Evolutionary conservation across 495 filamentous ascomycete genomes (phyloP), one percentile per base, ranked within the genome.

Genomic region (Penicillium coffeae): DNA sequence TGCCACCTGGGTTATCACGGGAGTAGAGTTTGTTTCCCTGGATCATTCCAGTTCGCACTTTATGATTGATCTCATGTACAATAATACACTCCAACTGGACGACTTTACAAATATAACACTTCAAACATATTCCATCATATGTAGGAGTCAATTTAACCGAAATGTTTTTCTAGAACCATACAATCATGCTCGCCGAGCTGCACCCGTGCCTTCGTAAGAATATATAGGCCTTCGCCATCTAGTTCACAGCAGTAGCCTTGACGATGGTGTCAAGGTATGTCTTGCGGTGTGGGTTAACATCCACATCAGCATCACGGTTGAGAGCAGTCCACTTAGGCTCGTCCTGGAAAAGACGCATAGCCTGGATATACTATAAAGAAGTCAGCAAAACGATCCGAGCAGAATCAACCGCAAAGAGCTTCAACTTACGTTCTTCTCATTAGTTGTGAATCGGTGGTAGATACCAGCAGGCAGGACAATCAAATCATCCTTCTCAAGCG

Each of bases 311-410:
- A 1, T 79, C 80, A 36, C 94, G 80, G 68, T 95, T 95, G 58
- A 98, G 68, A 13, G 93, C 89, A 48, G 91, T 97, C 93, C 93
- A 98, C 72, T 96, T 95, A 34, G 93, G 94, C 74, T 97, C 90
- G 47, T 97, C 93, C 75, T 96, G 91, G 82, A 97, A 98, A 43
- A 98, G 79, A 33, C 93, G 81, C 88, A 97, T 92, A 18, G 94
- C 93, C 64, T 91, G 87, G 60, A 96, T 86, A 63, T 92, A 96
- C 92, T 97, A 46, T 37, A 56, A 32, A 34, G 3, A 36, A 27
- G 48, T 64, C 38, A 70, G 51, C 48, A 21, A 39, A 30, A 12
- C 5, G 12, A 20, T 18, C 30, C 36, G 20, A 46, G 7, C 34
- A 14, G 38, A 38, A 21, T 10, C 19, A 12, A 32, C 15, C 15